Evolutionary conservation across 2,329 filamentous ascomycete species (phyloP), one percentile per base, ranked within the genome.

Genomic region (Xylariaceae sp.): DNA sequence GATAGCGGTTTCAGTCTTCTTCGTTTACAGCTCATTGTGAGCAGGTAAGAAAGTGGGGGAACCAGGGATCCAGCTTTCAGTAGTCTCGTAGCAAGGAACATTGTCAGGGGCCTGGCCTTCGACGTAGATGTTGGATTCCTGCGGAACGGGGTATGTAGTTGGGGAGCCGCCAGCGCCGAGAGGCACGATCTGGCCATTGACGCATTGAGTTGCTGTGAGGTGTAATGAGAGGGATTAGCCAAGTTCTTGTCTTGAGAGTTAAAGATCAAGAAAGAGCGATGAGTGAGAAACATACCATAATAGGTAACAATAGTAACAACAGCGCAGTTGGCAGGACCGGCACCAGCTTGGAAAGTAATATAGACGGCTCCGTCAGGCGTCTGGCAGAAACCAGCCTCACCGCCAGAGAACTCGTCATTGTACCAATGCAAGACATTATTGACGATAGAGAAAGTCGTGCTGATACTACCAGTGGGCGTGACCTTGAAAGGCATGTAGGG

Each of bases 381-480:
- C 36, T 53, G 45, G 47, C 62, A 65, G 52, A 59, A 64, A 5
- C 50, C 48, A 3, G 62, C 58, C 25, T 50, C 36, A 19, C 56
- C 58, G 12, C 44, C 41, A 35, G 40, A 39, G 44, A 65, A 65
- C 5, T 37, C 44, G 5, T 17, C 32, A 42, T 63, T 58, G 44
- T 43, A 53, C 62, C 62, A 64, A 41, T 56, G 46, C 19, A 64
- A 48, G n/a, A 45, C 6, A 16, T 50, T 50, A 22, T 54, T 40
- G 25, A 55, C 38, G 4, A 55, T 44, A 17, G 45, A 51, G 45
- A 57, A 57, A 7, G 46, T 55, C 12, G 32, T 45, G 22, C 46
- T 43, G 27, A 54, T 47, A 14, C 45, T 3, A 14, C 48, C 44
- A 4, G 21, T 10, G 4, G 49, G 47, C 4, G 17, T n/a, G 11